Conservation (phyloP, 2,329 filamentous ascomycete genomes). For the Talaromyces atroroseus region DNA sequence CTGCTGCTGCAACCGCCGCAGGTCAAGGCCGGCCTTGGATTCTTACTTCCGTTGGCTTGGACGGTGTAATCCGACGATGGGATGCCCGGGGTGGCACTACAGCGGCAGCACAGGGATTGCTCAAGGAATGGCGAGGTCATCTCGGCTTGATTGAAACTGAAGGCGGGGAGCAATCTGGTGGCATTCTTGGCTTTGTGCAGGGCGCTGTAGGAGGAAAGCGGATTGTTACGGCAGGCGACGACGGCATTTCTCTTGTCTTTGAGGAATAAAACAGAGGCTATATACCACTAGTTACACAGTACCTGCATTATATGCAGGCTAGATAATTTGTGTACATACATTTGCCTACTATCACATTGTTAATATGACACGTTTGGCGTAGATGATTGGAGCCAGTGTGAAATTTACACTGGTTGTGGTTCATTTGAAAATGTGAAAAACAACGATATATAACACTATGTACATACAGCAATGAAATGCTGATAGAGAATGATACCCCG, state of each 20-base stretch:
- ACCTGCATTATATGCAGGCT: background rate
- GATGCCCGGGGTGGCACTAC: slow-evolving; percentile 67
- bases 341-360: background rate
- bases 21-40: slow-evolving; percentile 54
- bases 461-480: slow-evolving; percentile 15
- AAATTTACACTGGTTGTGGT: background rate
- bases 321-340: background rate
- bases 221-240: slow-evolving; percentile 87
- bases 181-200: slow-evolving; percentile 87
- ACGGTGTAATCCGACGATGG: slow-evolving; percentile 86
- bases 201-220: slow-evolving; percentile 60
- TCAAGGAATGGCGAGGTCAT: slow-evolving; percentile 89
- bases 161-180: slow-evolving; percentile 73
- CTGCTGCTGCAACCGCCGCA: slow-evolving; percentile 20
- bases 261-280: slow-evolving; percentile 29
- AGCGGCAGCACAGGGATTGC: slow-evolving; percentile 62
- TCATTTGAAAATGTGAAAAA: background rate
- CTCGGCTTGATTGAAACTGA: slow-evolving; percentile 34
- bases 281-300: background rate
- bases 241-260: slow-evolving; percentile 50
- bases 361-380: background rate
- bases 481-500: slow-evolving; percentile 13
- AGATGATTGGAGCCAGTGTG: background rate
- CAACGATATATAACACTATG: slow-evolving; percentile 13
- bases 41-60: slow-evolving; percentile 83